Conservation (phyloP, 1,284 basidiomycete species). For the Rhodotorula sp. region DNA sequence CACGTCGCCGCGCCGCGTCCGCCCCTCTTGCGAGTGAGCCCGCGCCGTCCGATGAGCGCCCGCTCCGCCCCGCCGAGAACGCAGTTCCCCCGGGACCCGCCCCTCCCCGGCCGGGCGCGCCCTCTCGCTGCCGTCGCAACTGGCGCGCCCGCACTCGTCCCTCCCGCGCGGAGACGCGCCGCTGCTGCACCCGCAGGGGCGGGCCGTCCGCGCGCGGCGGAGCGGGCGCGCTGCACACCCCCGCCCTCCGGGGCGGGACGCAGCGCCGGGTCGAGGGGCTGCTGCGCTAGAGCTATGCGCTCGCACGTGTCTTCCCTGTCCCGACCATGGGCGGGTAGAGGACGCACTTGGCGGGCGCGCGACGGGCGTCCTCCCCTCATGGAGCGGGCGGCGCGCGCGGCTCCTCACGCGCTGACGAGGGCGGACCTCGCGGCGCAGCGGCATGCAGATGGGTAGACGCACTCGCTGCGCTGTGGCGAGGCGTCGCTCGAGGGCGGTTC, state of each 20-base stretch:
- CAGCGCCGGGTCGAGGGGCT: background rate
- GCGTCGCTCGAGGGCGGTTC: background rate
- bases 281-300: conserved; percentile 24
- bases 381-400: background rate
- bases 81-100: conserved; percentile 22
- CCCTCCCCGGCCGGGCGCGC: background rate
- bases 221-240: background rate
- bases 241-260: background rate
- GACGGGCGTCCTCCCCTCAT: background rate
- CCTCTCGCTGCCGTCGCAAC: background rate
- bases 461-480: background rate
- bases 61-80: conserved; percentile 7
- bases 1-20: background rate
- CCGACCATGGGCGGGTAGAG: conserved; percentile 1
- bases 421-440: background rate
- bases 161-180: conserved; percentile 9
- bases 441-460: background rate
- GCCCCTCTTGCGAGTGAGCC: background rate
- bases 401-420: background rate
- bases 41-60: background rate
- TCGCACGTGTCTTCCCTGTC: conserved; percentile 21
- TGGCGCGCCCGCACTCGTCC: background rate
- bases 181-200: background rate
- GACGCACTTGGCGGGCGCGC: conserved; percentile 5
- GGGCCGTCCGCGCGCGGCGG: background rate